These are phyloP conservation scores for Hordeum marinum DNA, from an alignment of 176 grass and related monocot genomes.

Conservation along the genomic window DNA sequence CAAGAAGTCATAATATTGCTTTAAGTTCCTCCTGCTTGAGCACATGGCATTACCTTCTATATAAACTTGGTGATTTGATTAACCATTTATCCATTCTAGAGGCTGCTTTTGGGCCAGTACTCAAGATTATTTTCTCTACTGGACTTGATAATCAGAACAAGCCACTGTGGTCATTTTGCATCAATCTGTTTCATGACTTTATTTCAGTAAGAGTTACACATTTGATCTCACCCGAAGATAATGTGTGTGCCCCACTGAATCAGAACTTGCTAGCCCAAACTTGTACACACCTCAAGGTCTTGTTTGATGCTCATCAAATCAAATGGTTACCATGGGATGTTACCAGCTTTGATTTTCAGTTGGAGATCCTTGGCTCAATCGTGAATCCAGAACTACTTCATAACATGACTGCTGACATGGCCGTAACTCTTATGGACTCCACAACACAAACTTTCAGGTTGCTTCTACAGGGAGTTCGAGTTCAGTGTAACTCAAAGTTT, in stretches of 20 bases:
- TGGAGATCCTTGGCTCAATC: constrained; percentile 58
- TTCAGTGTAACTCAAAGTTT: constrained; percentile 33
- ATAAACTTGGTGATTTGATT: constrained; percentile 57
- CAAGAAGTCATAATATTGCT: constrained; percentile 49
- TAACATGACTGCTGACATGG: constrained; percentile 35
- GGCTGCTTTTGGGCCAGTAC: constrained; percentile 53
- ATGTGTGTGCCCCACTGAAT: not conserved
- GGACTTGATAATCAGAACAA: constrained; percentile 44
- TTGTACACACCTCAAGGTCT: constrained; percentile 16
- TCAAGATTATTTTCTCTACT: constrained; percentile 64
- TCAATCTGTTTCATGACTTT: constrained; percentile 64
- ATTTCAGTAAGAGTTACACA: constrained; percentile 41
- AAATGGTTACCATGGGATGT: constrained; percentile 81
- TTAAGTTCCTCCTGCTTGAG: constrained; percentile 62
- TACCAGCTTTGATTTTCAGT: constrained; percentile 44
- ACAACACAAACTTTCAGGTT: constrained; percentile 53
- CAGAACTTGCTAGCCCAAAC: constrained; percentile 19
- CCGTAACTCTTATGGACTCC: constrained; percentile 32
- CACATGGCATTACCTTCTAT: constrained; percentile 80
- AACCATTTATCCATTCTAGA: constrained; percentile 54
- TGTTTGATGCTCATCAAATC: constrained; percentile 33
- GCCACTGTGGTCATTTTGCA: constrained; percentile 59
- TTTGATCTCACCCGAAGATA: constrained; percentile 1
- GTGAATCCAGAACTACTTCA: constrained; percentile 44
- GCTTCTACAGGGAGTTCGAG: constrained; percentile 52